Conservation (phyloP, 176 grass and related monocot genomes). For the Metroxylon sagu region DNA sequence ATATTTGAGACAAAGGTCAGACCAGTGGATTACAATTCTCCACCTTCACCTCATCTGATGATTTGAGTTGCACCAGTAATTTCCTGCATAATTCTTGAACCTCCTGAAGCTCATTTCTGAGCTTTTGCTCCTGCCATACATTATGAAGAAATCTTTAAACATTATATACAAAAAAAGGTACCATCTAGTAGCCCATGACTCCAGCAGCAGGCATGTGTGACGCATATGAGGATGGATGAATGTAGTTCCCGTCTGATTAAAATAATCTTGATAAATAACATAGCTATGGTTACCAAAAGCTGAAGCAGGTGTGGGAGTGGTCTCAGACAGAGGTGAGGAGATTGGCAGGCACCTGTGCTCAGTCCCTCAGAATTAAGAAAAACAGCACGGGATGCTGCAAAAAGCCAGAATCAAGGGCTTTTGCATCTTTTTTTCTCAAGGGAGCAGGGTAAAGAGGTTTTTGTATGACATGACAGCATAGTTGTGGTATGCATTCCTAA, state of each 20-base stretch:
- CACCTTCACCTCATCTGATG: conserved; percentile 49
- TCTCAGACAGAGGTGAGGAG: too few species aligned
- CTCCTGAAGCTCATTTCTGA: conserved; percentile 53
- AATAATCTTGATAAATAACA: too few species aligned
- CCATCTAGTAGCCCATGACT: neutral
- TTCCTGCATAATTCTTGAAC: conserved; percentile 49
- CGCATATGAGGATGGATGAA: neutral
- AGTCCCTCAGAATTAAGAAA: too few species aligned
- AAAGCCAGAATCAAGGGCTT: too few species aligned
- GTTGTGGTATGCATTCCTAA: too few species aligned
- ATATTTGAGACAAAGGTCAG: neutral
- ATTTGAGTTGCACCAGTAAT: conserved; percentile 46
- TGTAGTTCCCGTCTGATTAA: neutral
- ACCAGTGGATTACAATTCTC: conserved; percentile 16
- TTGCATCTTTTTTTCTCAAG: too few species aligned
- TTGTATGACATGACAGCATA: too few species aligned
- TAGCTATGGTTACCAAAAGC: too few species aligned
- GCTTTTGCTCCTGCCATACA: conserved; percentile 58
- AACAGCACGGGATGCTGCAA: too few species aligned
- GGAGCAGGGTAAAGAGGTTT: too few species aligned
- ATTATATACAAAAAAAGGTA: conserved; percentile 8
- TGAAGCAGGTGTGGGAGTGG: too few species aligned
- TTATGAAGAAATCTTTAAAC: conserved; percentile 19
- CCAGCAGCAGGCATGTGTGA: neutral
- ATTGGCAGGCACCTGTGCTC: too few species aligned